phyloP scores from a whole-genome alignment of 306 rosid genomes.

The Alnus glutinosa region DNA sequence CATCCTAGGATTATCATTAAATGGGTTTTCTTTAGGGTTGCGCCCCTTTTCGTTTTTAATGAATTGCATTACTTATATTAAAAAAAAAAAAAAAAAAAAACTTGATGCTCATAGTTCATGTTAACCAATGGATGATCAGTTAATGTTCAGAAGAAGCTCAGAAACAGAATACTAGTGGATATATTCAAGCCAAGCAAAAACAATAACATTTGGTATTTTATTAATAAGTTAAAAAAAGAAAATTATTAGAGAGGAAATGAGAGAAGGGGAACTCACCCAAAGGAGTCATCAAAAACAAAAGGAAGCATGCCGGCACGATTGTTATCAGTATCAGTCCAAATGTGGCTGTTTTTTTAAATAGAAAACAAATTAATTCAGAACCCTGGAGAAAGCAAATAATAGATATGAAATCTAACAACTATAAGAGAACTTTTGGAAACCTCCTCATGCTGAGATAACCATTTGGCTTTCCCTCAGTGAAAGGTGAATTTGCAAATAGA shows the following conservation, averaged over 20 bases:
- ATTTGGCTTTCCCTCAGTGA: conserved; percentile 93
- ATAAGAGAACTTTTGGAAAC: conserved; percentile 36
- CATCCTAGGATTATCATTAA: background rate
- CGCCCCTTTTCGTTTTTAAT: no score
- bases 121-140: background rate
- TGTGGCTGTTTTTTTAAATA: conserved; percentile 54
- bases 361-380: conserved; percentile 25
- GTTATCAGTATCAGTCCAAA: conserved; percentile 93
- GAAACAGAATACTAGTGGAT: background rate
- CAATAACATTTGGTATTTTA: background rate
- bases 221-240: background rate
- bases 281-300: conserved; percentile 89
- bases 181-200: background rate
- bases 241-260: background rate
- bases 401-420: conserved; percentile 18
- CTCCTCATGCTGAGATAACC: conserved; percentile 96
- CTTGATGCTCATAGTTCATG: background rate
- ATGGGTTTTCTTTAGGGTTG: background rate
- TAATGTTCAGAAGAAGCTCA: background rate
- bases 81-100: no score
- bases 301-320: conserved; percentile 95
- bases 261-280: conserved; percentile 54
- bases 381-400: conserved; percentile 17
- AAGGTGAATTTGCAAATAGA: conserved; percentile 96
- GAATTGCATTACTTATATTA: no score